Evolutionary conservation across 2,329 filamentous ascomycete species (phyloP).

Genomic region (Pseudogymnoascus destructans): DNA sequence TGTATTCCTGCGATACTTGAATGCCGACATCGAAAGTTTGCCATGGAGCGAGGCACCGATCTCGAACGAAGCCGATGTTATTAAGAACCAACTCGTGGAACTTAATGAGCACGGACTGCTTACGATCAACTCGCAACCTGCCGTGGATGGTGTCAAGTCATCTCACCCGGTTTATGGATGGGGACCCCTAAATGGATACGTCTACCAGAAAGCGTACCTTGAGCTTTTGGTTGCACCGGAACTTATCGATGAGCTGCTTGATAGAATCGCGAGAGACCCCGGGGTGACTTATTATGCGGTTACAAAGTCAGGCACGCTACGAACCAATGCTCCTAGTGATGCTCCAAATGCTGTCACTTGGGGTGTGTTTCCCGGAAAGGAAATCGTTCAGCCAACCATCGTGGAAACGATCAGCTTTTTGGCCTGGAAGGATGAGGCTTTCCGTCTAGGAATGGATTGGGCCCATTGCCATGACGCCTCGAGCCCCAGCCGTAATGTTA

Average conservation of each 20-base stretch:
- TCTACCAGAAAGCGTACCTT: slow-evolving; percentile 96
- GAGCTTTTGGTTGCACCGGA: slow-evolving; percentile 79
- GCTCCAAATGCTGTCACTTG: slow-evolving; percentile 97
- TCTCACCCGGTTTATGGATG: slow-evolving; percentile 79
- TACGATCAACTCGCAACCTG: slow-evolving; percentile 95
- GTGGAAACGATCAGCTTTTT: slow-evolving; percentile 96
- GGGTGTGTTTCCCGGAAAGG: slow-evolving; percentile 97
- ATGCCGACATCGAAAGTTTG: slow-evolving; percentile 65
- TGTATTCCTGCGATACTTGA: slow-evolving; percentile 75
- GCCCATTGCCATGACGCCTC: slow-evolving; percentile 72
- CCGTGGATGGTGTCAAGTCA: slow-evolving; percentile 82
- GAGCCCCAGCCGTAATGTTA: slow-evolving; percentile 65
- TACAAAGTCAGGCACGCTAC: slow-evolving; percentile 66
- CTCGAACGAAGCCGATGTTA: slow-evolving; percentile 64
- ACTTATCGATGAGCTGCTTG: slow-evolving; percentile 62
- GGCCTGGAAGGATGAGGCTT: slow-evolving; percentile 97
- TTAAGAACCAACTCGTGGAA: slow-evolving; percentile 62
- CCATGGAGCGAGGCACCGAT: slow-evolving; percentile 93
- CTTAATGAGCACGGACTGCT: slow-evolving; percentile 79
- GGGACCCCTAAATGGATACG: slow-evolving; percentile 89
- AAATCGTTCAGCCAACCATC: slow-evolving; percentile 99
- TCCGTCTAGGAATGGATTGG: slow-evolving; percentile 85
- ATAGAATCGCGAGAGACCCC: slow-evolving; percentile 61
- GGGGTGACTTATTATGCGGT: slow-evolving; percentile 92
- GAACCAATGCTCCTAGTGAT: slow-evolving; percentile 72